phyloP scores from a whole-genome alignment of 2,329 filamentous ascomycete species.

The Eurotiales sp. region DNA sequence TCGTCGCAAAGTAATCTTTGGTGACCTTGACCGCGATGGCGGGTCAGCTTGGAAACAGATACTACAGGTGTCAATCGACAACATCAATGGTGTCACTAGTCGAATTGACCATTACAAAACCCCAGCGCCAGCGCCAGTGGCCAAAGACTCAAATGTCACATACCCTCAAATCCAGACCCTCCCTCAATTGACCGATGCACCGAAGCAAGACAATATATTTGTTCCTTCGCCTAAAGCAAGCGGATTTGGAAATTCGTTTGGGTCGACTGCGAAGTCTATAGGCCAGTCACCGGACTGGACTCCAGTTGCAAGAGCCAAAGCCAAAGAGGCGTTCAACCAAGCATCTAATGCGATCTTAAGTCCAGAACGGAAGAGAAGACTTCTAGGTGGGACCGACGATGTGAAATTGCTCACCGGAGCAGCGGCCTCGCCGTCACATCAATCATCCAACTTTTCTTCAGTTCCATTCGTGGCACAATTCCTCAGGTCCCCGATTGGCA shows the following conservation, averaged over 20 bases:
- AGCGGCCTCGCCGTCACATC: constrained; percentile 1
- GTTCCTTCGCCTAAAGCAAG: constrained; percentile 36
- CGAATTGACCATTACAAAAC: constrained; percentile 63
- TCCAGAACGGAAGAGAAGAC: constrained; percentile 37
- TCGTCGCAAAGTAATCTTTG: constrained; percentile 77
- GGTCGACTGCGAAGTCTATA: constrained; percentile 44
- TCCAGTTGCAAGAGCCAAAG: constrained; percentile 35
- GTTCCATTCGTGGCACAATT: constrained; percentile 48
- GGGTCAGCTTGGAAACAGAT: constrained; percentile 81
- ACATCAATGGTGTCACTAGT: constrained; percentile 63
- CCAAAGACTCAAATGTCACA: constrained; percentile 39
- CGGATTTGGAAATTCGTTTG: constrained; percentile 39
- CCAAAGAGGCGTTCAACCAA: constrained; percentile 35
- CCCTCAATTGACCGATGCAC: constrained; percentile 47
- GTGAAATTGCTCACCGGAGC: constrained; percentile 33
- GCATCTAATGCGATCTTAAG: constrained; percentile 38
- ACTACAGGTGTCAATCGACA: constrained; percentile 63
- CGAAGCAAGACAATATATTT: constrained; percentile 48
- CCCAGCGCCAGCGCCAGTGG: constrained; percentile 28
- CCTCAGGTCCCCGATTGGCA: constrained; percentile 55
- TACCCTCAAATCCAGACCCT: constrained; percentile 42
- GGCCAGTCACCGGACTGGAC: constrained; percentile 44
- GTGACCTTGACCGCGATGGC: constrained; percentile 78
- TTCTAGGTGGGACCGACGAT: constrained; percentile 35
- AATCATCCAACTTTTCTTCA: constrained; percentile 45